Evolutionary conservation across 257 asterid genomes (phyloP), one percentile per base, ranked within the genome.

Genomic region (Paraleonurus japonicus): DNA sequence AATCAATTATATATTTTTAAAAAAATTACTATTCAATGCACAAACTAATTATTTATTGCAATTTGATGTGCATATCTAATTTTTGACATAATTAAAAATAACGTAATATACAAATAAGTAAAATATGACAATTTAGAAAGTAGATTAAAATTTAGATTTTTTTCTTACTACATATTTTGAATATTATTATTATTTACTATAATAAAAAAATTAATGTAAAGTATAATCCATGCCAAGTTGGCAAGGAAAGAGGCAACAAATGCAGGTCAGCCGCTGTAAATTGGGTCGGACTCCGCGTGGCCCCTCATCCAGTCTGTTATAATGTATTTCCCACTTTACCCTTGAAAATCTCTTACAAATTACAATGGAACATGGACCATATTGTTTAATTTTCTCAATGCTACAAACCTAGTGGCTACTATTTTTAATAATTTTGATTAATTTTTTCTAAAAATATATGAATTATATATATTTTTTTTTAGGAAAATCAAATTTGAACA

Each of bases 221-320:
- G 41, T 33, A 33, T 43, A 43, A 12, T 5, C 3, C 8, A n/a
- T 50, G 13, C 13, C 27, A 19, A 32, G 7, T 32, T 32, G 39
- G 1, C 9, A 32, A 55, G 16, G 9, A 26, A 23, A 24, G 22
- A 4, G 33, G 16, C 24, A 13, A 24, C 20, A 15, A 1, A 43
- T 23, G 22, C 64, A 65, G 76, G 43, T 15, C 24, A 27, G 65
- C 41, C 43, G 65, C 43, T n/a, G 41, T n/a, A 69, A 20, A 15
- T 6, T 54, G 10, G 74, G 7, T 37, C 61, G 23, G 41, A 50
- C 65, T 61, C 78, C 76, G 74, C 70, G 80, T 74, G 82, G 82
- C 32, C 82, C 85, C 76, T 5, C 71, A 26, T n/a, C 80, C 82
- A 77, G 80, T 41, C 82, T 78, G 80, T 81, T 69, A 30, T 10